A percentile compares a stretch with the other conserved stretches of the same genome.
phyloP scores from a whole-genome alignment of 1,139 yeast genomes.

The Saccharomyces hybrid region DNA sequence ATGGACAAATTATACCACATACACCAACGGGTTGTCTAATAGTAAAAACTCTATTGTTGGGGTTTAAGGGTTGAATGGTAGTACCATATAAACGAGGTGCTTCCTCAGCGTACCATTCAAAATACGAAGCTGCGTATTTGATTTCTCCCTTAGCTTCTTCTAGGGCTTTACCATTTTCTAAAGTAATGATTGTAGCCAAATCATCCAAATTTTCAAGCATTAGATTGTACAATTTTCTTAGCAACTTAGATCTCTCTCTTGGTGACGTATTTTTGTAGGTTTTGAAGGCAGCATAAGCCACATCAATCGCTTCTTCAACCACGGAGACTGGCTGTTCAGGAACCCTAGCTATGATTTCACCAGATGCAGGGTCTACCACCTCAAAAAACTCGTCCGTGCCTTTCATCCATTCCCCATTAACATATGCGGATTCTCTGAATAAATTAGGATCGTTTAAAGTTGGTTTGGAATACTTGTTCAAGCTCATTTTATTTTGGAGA shows the following conservation, averaged over 20 bases:
- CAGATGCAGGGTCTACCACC: constrained; percentile 73
- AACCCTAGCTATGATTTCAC: constrained; percentile 45
- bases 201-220: constrained; percentile 65
- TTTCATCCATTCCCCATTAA: constrained; percentile 69
- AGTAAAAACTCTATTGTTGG: constrained; percentile 54
- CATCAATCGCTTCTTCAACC: constrained; percentile 53
- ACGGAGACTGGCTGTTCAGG: constrained; percentile 47
- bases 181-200: constrained; percentile 61
- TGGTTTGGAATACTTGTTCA: constrained; percentile 9
- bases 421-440: constrained; percentile 48
- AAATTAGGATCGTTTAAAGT: constrained; percentile 48
- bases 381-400: constrained; percentile 48
- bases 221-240: constrained; percentile 54
- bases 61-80: constrained; percentile 56
- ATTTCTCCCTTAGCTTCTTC: constrained; percentile 78
- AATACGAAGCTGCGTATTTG: constrained; percentile 67
- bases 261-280: constrained; percentile 52
- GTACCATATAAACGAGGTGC: constrained; percentile 74
- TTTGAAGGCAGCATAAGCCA: constrained; percentile 54
- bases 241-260: constrained; percentile 58
- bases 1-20: constrained; percentile 86
- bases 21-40: constrained; percentile 84
- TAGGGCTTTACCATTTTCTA: constrained; percentile 81
- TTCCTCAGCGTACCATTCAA: constrained; percentile 84
- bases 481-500: neutral